A percentile compares a stretch with the other conserved stretches of the same genome.
phyloP scores from a whole-genome alignment of 176 grass and related monocot species.

The Oryza meyeriana region DNA sequence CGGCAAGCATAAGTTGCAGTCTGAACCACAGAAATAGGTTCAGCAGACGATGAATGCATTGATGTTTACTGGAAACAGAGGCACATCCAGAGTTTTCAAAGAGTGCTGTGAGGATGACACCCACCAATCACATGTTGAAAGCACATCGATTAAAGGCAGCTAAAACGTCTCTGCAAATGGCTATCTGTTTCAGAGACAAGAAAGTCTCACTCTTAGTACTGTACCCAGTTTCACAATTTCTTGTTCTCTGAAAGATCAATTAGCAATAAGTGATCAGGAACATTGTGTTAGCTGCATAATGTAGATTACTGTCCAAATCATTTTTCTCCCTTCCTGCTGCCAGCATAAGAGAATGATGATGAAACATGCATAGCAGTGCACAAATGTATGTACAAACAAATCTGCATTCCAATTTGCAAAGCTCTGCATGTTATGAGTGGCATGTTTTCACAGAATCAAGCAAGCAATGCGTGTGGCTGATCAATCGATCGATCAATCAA shows the following conservation, averaged over 20 bases:
- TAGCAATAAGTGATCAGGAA: neutral
- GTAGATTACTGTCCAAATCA: neutral
- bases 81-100: neutral
- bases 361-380: neutral
- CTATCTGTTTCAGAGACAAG: neutral
- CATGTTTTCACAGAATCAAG: slow-evolving; percentile 18
- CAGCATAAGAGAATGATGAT: neutral
- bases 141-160: slow-evolving; percentile 14
- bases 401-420: slow-evolving; percentile 20
- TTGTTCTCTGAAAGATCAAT: neutral
- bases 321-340: neutral
- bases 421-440: neutral
- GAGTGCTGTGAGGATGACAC: slow-evolving; percentile 11
- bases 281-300: neutral
- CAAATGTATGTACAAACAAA: slow-evolving; percentile 34
- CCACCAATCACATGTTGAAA: slow-evolving; percentile 11
- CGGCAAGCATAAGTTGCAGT: neutral
- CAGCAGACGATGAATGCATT: neutral
- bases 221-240: neutral
- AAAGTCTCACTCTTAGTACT: neutral
- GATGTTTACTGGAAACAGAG: slow-evolving; percentile 13
- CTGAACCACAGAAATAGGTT: neutral
- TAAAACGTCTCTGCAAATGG: slow-evolving; percentile 31
- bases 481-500: neutral
- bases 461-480: neutral